Evolutionary conservation across 2,329 filamentous ascomycete species (phyloP).

Genomic region (Verticillium nubilum): DNA sequence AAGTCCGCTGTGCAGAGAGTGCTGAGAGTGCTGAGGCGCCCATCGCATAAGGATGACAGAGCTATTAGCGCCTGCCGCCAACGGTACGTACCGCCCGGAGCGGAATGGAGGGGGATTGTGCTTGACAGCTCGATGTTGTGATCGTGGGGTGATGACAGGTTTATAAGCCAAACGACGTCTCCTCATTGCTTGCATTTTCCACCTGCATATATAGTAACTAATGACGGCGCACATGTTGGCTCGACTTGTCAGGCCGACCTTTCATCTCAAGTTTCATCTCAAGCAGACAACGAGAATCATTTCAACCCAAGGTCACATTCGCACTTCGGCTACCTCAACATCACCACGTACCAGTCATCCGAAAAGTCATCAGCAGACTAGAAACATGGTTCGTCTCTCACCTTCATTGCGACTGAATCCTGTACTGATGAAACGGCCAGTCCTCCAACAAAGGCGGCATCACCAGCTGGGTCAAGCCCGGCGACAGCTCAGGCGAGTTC

Average conservation of each 20-base stretch:
- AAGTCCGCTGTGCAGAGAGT: background rate
- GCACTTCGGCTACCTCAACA: background rate
- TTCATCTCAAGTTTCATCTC: background rate
- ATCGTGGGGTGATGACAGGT: background rate
- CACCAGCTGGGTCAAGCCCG: conserved; percentile 76
- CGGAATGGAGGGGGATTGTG: no score
- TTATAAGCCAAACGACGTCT: background rate
- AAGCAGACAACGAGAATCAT: background rate
- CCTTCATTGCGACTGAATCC: no score
- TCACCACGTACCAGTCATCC: background rate
- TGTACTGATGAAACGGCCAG: background rate
- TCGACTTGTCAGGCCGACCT: background rate
- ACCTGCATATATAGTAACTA: background rate
- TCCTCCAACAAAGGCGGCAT: conserved; percentile 42
- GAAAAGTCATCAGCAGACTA: background rate
- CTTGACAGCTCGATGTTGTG: background rate
- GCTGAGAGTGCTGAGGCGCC: background rate
- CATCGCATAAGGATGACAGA: background rate
- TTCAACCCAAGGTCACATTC: background rate
- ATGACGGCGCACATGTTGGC: background rate
- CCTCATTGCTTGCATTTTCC: background rate
- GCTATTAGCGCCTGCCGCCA: background rate
- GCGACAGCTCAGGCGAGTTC: conserved; percentile 82
- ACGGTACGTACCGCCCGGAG: background rate
- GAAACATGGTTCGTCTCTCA: background rate